Conservation (phyloP, 306 rosid species). For the Rosa lucieae region DNA sequence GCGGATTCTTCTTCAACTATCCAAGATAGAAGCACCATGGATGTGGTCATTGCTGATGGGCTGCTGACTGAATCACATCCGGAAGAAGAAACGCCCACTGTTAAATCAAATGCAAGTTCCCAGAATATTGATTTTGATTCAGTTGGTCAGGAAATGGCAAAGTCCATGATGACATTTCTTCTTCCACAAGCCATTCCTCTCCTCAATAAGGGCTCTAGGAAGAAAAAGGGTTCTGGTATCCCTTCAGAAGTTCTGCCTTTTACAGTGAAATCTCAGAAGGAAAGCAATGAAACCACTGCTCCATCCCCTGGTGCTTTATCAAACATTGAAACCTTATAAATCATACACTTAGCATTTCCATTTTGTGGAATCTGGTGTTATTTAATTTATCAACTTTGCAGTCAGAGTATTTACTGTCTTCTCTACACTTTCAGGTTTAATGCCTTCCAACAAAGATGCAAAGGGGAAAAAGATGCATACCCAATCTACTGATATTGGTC, state of each 20-base stretch:
- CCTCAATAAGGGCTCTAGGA: constrained; percentile 46
- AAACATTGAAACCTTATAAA: neutral
- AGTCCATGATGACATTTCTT: constrained; percentile 77
- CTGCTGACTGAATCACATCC: constrained; percentile 33
- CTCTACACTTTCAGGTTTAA: constrained; percentile 33
- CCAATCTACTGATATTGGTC: constrained; percentile 23
- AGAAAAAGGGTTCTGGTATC: constrained; percentile 35
- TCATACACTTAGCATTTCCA: neutral
- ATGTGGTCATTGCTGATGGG: constrained; percentile 37
- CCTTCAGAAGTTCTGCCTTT: constrained; percentile 33
- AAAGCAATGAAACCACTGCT: constrained; percentile 31
- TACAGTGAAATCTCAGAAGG: constrained; percentile 30
- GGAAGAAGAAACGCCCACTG: constrained; percentile 36
- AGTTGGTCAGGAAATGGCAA: constrained; percentile 62
- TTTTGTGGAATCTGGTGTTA: neutral
- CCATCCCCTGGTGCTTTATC: constrained; percentile 36
- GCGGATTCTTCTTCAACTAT: constrained; percentile 37
- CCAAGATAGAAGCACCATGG: constrained; percentile 32
- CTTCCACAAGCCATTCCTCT: constrained; percentile 93
- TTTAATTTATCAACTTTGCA: neutral
- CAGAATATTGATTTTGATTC: constrained; percentile 50
- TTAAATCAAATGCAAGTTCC: constrained; percentile 37
- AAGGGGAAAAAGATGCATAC: constrained; percentile 34
- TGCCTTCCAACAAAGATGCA: constrained; percentile 25
- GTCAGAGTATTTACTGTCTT: neutral